Evolutionary conservation across 2,329 filamentous ascomycete genomes (phyloP).

Genomic region (Pyrenochaeta sp.): DNA sequence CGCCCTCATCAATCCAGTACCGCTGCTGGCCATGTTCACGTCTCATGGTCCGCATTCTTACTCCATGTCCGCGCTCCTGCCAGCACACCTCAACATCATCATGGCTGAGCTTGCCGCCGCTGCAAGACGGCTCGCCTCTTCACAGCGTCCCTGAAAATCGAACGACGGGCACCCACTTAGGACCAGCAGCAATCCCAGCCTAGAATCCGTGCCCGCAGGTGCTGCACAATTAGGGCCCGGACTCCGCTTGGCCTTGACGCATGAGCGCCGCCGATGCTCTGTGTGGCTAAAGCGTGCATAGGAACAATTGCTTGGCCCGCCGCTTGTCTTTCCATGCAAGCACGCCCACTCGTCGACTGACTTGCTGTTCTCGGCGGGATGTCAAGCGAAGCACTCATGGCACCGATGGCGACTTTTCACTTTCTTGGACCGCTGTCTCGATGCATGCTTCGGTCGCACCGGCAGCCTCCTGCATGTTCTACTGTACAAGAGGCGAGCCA

Average conservation of each 20-base stretch:
- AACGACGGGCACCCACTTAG: slow-evolving; percentile 11
- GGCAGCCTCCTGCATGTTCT: neutral
- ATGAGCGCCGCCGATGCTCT: slow-evolving; percentile 11
- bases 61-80: neutral
- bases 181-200: slow-evolving; percentile 20
- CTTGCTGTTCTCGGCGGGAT: slow-evolving; percentile 22
- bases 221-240: slow-evolving; percentile 15
- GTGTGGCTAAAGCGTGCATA: slow-evolving; percentile 19
- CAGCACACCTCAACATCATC: neutral
- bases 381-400: neutral
- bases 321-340: slow-evolving; percentile 25
- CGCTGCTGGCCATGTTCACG: neutral
- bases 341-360: slow-evolving; percentile 13
- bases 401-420: neutral
- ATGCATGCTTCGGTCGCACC: neutral
- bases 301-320: slow-evolving; percentile 15
- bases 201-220: slow-evolving; percentile 16
- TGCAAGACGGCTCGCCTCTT: slow-evolving; percentile 13
- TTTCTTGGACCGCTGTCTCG: neutral
- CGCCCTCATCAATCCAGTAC: slow-evolving; percentile 8
- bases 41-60: neutral
- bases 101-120: slow-evolving; percentile 20
- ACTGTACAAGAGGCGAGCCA: neutral
- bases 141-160: slow-evolving; percentile 24
- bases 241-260: slow-evolving; percentile 27